These are phyloP conservation scores for Aechmea fasciata DNA, from an alignment of 176 grass and related monocot genomes.

Conservation along the genomic window DNA sequence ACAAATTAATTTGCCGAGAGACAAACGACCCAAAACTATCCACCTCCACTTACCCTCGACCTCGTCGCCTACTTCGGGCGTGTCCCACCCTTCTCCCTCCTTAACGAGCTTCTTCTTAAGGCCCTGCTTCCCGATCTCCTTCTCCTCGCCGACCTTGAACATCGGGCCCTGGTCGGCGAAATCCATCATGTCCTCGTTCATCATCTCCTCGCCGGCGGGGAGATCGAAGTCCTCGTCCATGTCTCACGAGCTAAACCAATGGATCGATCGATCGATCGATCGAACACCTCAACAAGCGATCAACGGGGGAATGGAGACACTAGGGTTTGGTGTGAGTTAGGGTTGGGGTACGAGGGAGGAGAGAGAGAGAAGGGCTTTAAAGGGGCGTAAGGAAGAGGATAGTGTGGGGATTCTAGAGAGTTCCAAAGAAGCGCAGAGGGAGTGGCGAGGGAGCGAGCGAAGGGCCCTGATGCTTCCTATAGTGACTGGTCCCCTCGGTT, in stretches of 20 bases:
- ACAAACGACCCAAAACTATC: no score
- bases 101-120: conserved; percentile 96
- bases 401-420: conserved; percentile 22
- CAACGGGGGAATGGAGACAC: neutral
- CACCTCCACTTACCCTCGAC: conserved; percentile 56
- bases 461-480: conserved; percentile 23
- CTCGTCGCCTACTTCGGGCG: conserved; percentile 85
- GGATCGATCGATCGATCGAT: neutral
- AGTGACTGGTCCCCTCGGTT: neutral
- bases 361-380: conserved; percentile 31
- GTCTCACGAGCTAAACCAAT: neutral
- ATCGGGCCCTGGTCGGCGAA: conserved; percentile 39
- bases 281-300: conserved; percentile 13
- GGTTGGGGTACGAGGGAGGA: conserved; percentile 27
- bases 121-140: conserved; percentile 88
- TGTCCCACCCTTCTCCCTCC: conserved; percentile 72
- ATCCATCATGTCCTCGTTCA: conserved; percentile 38
- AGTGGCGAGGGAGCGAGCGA: neutral
- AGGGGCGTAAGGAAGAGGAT: neutral
- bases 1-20: no score
- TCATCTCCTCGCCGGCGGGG: conserved; percentile 31
- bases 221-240: conserved; percentile 95
- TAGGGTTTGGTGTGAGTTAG: conserved; percentile 27
- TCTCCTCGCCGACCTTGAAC: conserved; percentile 79
- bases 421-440: conserved; percentile 1